Conservation (phyloP, 2,329 filamentous ascomycete species). For the Botryosphaeria agaves region DNA sequence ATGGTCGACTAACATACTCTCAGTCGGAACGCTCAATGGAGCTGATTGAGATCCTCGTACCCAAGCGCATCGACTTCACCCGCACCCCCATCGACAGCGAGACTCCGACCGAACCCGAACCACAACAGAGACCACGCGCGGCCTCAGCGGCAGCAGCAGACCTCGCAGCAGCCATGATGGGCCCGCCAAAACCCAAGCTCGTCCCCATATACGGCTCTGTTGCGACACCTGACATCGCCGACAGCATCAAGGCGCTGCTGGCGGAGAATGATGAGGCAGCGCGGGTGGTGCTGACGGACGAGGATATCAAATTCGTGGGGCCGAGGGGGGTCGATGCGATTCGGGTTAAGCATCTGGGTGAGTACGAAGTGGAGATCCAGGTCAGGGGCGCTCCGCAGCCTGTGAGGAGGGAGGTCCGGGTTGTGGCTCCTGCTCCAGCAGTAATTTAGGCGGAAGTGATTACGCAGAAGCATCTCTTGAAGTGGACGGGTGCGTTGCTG, state of each 20-base stretch:
- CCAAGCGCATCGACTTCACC: slow-evolving; percentile 29
- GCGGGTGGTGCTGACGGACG: slow-evolving; percentile 29
- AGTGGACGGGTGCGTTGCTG: no score
- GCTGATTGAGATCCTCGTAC: slow-evolving; percentile 30
- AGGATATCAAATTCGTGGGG: slow-evolving; percentile 32
- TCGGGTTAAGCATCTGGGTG: slow-evolving; percentile 34
- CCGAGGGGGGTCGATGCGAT: slow-evolving; percentile 19
- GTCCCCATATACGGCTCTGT: slow-evolving; percentile 36
- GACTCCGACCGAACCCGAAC: background rate
- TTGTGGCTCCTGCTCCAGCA: no score
- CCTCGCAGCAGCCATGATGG: slow-evolving; percentile 17
- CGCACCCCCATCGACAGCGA: slow-evolving; percentile 19
- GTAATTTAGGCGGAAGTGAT: no score
- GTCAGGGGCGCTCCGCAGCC: slow-evolving; percentile 27
- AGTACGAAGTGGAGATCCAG: slow-evolving; percentile 33
- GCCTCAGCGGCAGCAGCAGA: slow-evolving; percentile 11
- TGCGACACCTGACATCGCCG: slow-evolving; percentile 32
- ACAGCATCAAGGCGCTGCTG: slow-evolving; percentile 29
- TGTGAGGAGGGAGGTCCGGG: slow-evolving; percentile 23
- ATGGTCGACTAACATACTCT: slow-evolving; percentile 5
- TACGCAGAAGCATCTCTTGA: no score
- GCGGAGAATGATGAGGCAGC: slow-evolving; percentile 33
- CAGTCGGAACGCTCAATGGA: slow-evolving; percentile 26
- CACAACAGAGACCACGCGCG: slow-evolving; percentile 9
- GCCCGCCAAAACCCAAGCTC: slow-evolving; percentile 12